Evolutionary conservation across 208 protist genomes (phyloP).

Genomic region (Trypanosoma conorhini): DNA sequence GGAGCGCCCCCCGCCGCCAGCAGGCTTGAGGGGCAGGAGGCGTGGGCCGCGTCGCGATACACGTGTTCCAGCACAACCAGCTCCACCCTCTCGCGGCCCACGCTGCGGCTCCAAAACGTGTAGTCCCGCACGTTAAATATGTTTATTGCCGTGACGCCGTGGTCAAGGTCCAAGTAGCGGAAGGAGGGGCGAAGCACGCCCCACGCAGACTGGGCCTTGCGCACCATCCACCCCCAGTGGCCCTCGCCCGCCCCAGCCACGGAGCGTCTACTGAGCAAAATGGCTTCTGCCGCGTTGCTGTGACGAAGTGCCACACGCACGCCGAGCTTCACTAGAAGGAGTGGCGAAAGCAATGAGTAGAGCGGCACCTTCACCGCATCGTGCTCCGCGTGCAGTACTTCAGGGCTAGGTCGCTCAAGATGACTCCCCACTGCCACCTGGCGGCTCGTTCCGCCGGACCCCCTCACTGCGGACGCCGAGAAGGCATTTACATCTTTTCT

Average conservation of each 20-base stretch:
- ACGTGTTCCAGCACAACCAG: conserved; percentile 40
- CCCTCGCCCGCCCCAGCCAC: conserved; percentile 26
- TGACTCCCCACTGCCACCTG: background rate
- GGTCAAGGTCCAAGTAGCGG: conserved; percentile 36
- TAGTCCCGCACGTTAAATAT: conserved; percentile 35
- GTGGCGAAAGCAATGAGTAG: conserved; percentile 31
- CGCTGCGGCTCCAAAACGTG: conserved; percentile 27
- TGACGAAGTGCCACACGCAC: conserved; percentile 37
- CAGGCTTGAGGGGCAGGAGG: background rate
- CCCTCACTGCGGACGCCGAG: background rate
- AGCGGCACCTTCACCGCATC: conserved; percentile 35
- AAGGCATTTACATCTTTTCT: conserved; percentile 25
- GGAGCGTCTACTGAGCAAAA: conserved; percentile 27
- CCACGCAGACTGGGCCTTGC: conserved; percentile 40
- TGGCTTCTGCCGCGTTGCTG: conserved; percentile 33
- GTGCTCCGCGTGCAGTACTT: conserved; percentile 29
- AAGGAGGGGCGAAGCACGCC: conserved; percentile 35
- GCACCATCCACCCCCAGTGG: conserved; percentile 35
- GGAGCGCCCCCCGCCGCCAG: background rate
- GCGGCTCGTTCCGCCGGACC: background rate
- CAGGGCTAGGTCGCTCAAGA: conserved; percentile 19
- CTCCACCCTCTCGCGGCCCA: conserved; percentile 28
- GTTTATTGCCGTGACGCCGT: conserved; percentile 31
- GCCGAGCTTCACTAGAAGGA: conserved; percentile 29
- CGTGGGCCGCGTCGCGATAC: background rate